Conservation (phyloP, 2,329 filamentous ascomycete genomes). For the Monosporascus sp. region DNA sequence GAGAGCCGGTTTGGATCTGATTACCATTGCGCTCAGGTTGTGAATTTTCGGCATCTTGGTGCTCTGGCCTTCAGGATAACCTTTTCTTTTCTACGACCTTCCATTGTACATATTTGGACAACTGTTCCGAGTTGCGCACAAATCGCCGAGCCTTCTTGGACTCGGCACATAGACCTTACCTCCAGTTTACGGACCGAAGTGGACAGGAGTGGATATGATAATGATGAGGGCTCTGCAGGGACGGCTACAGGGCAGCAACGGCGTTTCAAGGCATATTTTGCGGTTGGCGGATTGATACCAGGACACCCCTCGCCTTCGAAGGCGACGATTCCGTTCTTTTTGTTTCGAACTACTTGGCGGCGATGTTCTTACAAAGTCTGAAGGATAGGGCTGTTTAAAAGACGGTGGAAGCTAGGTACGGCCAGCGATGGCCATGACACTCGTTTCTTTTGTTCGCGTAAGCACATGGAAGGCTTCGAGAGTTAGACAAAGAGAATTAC, state of each 20-base stretch:
- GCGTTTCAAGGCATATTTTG: not conserved
- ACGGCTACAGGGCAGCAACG: not conserved
- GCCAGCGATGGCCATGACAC: not conserved
- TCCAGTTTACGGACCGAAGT: not conserved
- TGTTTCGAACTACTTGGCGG: not conserved
- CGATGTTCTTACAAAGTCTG: not conserved
- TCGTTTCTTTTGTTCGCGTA: not conserved
- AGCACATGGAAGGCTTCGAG: not conserved
- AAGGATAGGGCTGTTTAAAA: not conserved
- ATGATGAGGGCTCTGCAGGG: not conserved
- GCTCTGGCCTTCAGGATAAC: not conserved
- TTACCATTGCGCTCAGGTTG: not conserved
- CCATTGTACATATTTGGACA: slow-evolving; percentile 29
- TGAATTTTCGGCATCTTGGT: slow-evolving; percentile 3
- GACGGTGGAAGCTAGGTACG: not conserved
- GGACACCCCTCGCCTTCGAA: not conserved
- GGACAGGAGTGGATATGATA: not conserved
- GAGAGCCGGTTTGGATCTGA: slow-evolving; percentile 45
- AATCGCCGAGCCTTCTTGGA: not conserved
- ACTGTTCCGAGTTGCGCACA: slow-evolving; percentile 4
- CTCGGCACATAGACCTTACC: not conserved
- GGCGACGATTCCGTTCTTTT: not conserved
- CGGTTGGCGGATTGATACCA: not conserved
- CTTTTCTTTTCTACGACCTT: slow-evolving; percentile 14
- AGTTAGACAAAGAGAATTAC: not conserved